Evolutionary conservation across 1,139 yeast genomes (phyloP).

Genomic region (Lodderomyces metapsilosis): DNA sequence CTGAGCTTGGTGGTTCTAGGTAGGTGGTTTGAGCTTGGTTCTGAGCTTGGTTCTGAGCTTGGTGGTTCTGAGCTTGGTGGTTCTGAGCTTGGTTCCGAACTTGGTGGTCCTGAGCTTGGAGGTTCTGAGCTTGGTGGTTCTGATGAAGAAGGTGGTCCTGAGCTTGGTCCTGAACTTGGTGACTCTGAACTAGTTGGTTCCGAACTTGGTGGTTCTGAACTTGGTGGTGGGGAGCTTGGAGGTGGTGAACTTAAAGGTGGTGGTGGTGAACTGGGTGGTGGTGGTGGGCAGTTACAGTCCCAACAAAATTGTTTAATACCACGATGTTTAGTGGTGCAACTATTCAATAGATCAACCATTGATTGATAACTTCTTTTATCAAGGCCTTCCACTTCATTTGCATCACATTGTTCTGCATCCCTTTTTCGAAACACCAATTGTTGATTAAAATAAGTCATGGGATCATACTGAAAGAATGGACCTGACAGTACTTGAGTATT

Average conservation of each 20-base stretch:
- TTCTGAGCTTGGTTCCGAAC: background rate
- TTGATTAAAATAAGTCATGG: conserved; percentile 5
- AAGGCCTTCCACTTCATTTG: conserved; percentile 2
- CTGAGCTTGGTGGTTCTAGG: background rate
- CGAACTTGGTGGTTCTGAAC: background rate
- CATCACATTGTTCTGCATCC: conserved; percentile 6
- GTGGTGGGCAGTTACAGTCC: conserved; percentile 11
- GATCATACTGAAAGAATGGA: conserved; percentile 6
- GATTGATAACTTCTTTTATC: conserved; percentile 9
- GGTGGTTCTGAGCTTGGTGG: conserved; percentile 1
- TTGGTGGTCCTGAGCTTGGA: background rate
- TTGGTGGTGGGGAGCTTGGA: background rate
- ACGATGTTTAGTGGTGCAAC: conserved; percentile 1
- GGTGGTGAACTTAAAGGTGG: conserved; percentile 2
- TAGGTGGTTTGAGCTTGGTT: background rate
- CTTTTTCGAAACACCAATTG: conserved; percentile 8
- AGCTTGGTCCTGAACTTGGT: background rate
- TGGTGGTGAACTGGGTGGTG: background rate
- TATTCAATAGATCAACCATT: conserved; percentile 5
- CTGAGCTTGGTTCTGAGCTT: background rate
- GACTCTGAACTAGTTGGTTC: background rate
- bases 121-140: background rate
- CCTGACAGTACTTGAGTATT: conserved; percentile 6
- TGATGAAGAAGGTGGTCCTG: conserved; percentile 1
- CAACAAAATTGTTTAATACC: conserved; percentile 12